Base-by-base conservation (phyloP, 2,329 filamentous ascomycete species). In the Aspergillus pseudonomiae region DNA sequence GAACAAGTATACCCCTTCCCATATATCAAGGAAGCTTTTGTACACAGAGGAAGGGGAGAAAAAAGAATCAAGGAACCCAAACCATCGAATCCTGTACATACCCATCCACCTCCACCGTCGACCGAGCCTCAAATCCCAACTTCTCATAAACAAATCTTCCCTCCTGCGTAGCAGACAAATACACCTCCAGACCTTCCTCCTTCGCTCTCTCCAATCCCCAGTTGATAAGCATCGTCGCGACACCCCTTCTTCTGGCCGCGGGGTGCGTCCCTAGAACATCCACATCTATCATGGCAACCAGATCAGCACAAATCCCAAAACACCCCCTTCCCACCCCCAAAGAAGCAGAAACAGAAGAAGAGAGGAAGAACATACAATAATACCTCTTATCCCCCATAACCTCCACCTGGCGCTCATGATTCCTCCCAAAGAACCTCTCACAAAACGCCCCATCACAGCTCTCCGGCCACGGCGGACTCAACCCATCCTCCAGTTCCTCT, bases 121-220 rank as follows among this genome's bases (percentile, higher is more conserved):
- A 56, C 41, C 67, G 32, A 12, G 74, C 68, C 28, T 69, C 67
- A 65, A 82, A 82, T 5, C 79, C 78, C 59, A 73, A 71, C 48
- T 73, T 80, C 63, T 73, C 58, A 64, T 82, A 82, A 39, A 82
- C 28, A 1, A 66, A 63, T 57, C 74, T 76, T 2, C 74, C 80
- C 6, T 59, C 69, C 16, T 70, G 67, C 3, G 77, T 78, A 16
- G 78, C 71, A 43, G 77, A 73, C 0, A 82, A 71, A 45, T 74
- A 81, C 2, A 70, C 71, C 24, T 77, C 72, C 5, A 81, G 43
- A 0, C 73, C 71, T 34, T 74, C 73, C 24, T 67, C 71, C 56
- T 74, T 73, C 2, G 79, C 78, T 19, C 78, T 73, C 12, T 74
- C 71, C 1, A 81, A 54, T 2, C 76, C 77, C 74, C 75, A 78